phyloP scores from a whole-genome alignment of 2,329 filamentous ascomycete genomes.

The Didymella keratinophila region DNA sequence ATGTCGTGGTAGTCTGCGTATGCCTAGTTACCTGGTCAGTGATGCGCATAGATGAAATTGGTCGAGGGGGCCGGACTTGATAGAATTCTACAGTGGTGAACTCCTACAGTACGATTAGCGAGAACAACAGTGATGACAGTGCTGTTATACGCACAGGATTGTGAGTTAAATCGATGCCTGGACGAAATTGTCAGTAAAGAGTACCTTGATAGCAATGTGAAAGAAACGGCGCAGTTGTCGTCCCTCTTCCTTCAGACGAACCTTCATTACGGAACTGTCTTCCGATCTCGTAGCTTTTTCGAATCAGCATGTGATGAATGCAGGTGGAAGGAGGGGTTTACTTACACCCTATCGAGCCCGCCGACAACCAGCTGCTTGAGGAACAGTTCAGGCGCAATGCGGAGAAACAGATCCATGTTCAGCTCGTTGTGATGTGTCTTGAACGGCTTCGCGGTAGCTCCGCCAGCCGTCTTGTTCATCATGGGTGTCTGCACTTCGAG shows the following conservation, averaged over 20 bases:
- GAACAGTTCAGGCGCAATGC: conserved; percentile 93
- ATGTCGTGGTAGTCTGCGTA: conserved; percentile 78
- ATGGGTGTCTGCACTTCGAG: conserved; percentile 94
- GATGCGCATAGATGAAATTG: too few relatives aligned
- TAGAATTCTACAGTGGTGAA: conserved; percentile 99
- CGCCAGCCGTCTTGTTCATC: conserved; percentile 95
- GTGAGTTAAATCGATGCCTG: conserved; percentile 81
- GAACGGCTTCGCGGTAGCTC: conserved; percentile 95
- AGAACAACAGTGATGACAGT: too few relatives aligned
- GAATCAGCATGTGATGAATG: background rate
- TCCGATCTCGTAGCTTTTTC: background rate
- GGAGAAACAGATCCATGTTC: conserved; percentile 93
- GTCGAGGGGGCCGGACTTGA: conserved; percentile 16
- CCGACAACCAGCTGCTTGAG: conserved; percentile 97
- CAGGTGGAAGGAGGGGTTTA: background rate
- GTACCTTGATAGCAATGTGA: too few relatives aligned
- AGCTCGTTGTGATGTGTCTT: conserved; percentile 95
- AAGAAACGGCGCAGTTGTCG: too few relatives aligned
- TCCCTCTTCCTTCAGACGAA: too few relatives aligned
- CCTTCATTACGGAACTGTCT: conserved; percentile 94
- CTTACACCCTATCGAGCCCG: conserved; percentile 81
- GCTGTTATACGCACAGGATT: conserved; percentile 69
- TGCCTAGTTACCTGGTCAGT: conserved; percentile 45
- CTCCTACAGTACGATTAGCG: too few relatives aligned
- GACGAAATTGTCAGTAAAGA: too few relatives aligned